Evolutionary conservation across 2,329 filamentous ascomycete genomes (phyloP).

Genomic region (Neurospora sp.): DNA sequence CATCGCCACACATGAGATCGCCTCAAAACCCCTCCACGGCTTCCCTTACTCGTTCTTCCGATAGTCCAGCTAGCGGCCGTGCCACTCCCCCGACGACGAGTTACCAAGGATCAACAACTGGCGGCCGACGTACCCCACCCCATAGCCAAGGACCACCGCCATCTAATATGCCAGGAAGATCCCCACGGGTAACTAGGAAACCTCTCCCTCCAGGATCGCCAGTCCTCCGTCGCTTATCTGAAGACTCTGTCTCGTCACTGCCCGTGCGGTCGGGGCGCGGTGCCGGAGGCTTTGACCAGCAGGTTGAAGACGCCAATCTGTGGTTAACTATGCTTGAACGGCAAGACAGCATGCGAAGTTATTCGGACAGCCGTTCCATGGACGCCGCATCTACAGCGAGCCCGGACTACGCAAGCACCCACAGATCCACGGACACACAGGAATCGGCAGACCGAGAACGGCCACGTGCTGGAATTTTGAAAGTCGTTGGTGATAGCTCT

Average conservation of each 20-base stretch:
- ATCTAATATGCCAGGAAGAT: conserved; percentile 13
- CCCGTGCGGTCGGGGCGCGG: conserved; percentile 9
- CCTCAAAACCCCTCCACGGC: conserved; percentile 34
- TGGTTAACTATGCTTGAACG: conserved; percentile 18
- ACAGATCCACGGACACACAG: conserved; percentile 40
- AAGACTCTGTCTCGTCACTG: conserved; percentile 12
- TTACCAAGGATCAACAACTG: conserved; percentile 10
- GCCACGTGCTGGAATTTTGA: conserved; percentile 70
- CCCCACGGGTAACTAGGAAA: conserved; percentile 22
- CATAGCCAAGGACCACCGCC: conserved; percentile 9
- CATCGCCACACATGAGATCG: conserved; percentile 31
- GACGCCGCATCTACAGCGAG: conserved; percentile 56
- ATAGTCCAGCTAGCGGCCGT: conserved; percentile 20
- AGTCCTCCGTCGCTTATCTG: conserved; percentile 14
- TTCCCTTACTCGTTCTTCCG: conserved; percentile 28
- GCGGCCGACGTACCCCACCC: conserved; percentile 14
- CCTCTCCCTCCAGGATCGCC: conserved; percentile 21
- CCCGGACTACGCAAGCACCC: conserved; percentile 71
- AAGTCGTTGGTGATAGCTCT: conserved; percentile 55
- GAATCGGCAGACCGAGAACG: conserved; percentile 43
- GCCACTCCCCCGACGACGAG: conserved; percentile 11
- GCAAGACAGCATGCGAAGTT: conserved; percentile 30
- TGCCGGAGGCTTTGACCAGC: not conserved
- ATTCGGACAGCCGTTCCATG: conserved; percentile 37
- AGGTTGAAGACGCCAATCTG: not conserved